Percentiles rank a stretch among this genome's conserved stretches.
Evolutionary conservation across 2,329 filamentous ascomycete species (phyloP).

Genomic region (Phialophora chinensis): DNA sequence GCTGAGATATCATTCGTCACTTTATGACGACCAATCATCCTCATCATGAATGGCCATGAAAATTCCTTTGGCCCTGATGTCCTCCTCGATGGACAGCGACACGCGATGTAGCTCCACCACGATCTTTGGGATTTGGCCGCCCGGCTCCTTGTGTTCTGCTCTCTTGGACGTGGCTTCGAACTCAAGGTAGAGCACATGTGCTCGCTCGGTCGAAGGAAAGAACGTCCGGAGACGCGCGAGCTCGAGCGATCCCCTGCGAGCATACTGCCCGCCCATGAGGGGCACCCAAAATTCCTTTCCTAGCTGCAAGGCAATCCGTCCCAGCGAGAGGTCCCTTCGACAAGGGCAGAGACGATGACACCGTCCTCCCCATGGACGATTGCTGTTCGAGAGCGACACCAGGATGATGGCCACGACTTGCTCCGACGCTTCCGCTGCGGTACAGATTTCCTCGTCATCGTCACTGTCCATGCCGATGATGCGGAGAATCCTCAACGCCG

Average conservation of each 20-base stretch:
- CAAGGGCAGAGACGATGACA: constrained; percentile 3
- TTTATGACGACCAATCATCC: background rate
- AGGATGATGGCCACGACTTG: background rate
- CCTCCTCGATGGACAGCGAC: background rate
- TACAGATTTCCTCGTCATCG: background rate
- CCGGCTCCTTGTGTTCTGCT: background rate
- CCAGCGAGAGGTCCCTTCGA: background rate
- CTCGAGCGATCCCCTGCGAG: constrained; percentile 1
- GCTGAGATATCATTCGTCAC: background rate
- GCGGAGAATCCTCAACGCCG: background rate
- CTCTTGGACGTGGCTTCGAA: constrained; percentile 4
- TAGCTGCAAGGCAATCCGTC: constrained; percentile 2
- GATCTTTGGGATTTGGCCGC: constrained; percentile 4
- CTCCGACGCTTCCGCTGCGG: background rate
- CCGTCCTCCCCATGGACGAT: background rate
- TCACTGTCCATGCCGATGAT: constrained; percentile 6
- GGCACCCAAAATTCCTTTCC: constrained; percentile 4
- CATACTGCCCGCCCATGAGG: constrained; percentile 3
- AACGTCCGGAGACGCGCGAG: constrained; percentile 8
- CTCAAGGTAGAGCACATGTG: background rate
- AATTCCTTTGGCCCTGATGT: background rate
- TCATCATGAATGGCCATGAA: background rate
- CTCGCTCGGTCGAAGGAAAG: constrained; percentile 1
- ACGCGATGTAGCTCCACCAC: background rate
- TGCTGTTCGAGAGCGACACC: background rate